Base-by-base conservation (phyloP, 345 rosid species). In the Camelina laxa region DNA sequence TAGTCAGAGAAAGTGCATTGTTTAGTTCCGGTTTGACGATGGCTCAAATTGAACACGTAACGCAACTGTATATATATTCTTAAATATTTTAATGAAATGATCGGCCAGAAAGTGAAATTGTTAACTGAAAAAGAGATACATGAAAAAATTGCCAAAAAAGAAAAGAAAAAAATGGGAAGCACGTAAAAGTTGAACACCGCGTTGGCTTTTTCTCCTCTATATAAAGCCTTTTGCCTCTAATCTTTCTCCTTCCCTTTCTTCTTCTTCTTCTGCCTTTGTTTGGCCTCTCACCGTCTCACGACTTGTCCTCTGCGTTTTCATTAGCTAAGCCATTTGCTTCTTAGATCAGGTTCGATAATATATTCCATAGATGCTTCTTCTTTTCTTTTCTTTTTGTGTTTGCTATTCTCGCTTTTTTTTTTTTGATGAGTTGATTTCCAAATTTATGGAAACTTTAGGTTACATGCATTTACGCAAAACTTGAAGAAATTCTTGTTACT, bases 31-130 rank as follows among this genome's bases (percentile, higher is more conserved):
- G 57, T 55, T 27, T 65, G 57, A 73, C 47, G 57, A 3, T 24
- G 35, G 4, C 11, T 48, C 78, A 75, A 75, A 60, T 75, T 67
- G 73, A 67, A 67, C 35, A 75, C 74, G 79, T 60, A 19, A 74
- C 77, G 65, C 21, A 55, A 67, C 16, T 66, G 21, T 65, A 27
- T 53, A 13, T 53, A 19, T 38, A 60, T 41, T 33, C 9, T 5
- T 10, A 47, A 55, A 15, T 74, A 65, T 74, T 33, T 22, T 16
- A 45, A 45, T 20, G 6, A 30, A 15, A 16, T 27, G 12, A 13
- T 8, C 11, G 7, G 17, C n/a, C 7, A 12, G 14, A 19, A 30
- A 17, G 4, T 20, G 41, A 1, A 7, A 31, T 27, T 67, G 2
- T 35, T 27, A 42, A n/a, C n/a, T 20, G 6, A 38, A 19, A 60